Evolutionary conservation across 2,329 filamentous ascomycete species (phyloP).

Genomic region (Talaromyces piceae): DNA sequence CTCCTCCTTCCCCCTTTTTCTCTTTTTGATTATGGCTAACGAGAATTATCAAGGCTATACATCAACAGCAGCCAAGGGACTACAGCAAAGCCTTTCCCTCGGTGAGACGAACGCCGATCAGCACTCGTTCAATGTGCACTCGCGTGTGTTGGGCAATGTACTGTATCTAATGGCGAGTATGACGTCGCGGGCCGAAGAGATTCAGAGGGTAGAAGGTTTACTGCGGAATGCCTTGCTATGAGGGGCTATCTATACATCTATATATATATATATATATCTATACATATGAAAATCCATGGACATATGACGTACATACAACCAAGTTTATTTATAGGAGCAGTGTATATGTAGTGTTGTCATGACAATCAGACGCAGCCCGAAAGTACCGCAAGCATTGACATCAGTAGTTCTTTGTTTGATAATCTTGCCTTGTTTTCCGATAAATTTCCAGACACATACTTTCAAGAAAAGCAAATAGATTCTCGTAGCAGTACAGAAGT

Average conservation of each 20-base stretch:
- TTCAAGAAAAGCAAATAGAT: too few relatives aligned
- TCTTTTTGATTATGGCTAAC: conserved; percentile 5
- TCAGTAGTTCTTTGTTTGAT: background rate
- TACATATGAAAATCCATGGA: too few relatives aligned
- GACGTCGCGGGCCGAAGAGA: conserved; percentile 38
- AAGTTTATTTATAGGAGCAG: too few relatives aligned
- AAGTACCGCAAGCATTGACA: background rate
- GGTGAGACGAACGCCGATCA: conserved; percentile 19
- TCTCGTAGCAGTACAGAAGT: too few relatives aligned
- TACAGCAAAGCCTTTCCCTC: conserved; percentile 45
- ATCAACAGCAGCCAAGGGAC: conserved; percentile 46
- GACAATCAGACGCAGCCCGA: background rate
- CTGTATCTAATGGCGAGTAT: conserved; percentile 55
- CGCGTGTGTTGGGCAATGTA: conserved; percentile 54
- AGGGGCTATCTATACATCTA: background rate
- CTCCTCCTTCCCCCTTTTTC: conserved; percentile 2
- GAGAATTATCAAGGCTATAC: conserved; percentile 42
- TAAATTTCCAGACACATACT: too few relatives aligned
- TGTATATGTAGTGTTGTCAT: background rate
- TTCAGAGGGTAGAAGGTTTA: conserved; percentile 34
- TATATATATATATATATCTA: too few relatives aligned
- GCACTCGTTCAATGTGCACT: conserved; percentile 43
- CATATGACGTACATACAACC: too few relatives aligned
- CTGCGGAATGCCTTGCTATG: background rate
- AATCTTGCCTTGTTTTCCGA: too few relatives aligned